Evolutionary conservation across 352 stramenopile genomes (phyloP).

Genomic region (Stephanocyclus meneghinianus): DNA sequence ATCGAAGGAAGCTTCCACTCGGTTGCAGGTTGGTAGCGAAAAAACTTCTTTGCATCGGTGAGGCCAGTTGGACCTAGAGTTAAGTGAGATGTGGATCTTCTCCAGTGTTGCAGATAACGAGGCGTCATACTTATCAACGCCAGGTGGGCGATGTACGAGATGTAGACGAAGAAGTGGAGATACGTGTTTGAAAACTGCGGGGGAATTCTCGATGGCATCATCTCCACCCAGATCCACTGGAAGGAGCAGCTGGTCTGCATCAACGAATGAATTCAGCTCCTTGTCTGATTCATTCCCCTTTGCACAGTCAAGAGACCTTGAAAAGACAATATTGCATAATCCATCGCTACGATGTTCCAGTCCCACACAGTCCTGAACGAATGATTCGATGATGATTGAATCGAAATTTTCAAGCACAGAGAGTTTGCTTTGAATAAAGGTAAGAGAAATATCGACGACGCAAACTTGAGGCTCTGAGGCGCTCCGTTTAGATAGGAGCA

Average conservation of each 20-base stretch:
- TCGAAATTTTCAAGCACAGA: constrained; percentile 53
- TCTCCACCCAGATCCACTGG: neutral
- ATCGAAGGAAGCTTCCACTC: neutral
- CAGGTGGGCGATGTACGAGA: neutral
- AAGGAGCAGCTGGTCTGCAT: neutral
- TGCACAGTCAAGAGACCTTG: neutral
- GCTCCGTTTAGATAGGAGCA: constrained; percentile 34
- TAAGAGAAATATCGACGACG: constrained; percentile 44
- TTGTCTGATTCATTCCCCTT: neutral
- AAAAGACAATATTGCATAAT: constrained; percentile 7
- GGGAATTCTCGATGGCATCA: neutral
- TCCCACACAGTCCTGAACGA: constrained; percentile 35
- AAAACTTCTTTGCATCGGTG: constrained; percentile 32
- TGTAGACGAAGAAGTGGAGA: neutral
- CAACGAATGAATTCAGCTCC: too few relatives aligned
- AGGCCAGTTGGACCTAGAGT: constrained; percentile 48
- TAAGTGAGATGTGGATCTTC: constrained; percentile 25
- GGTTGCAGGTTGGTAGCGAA: neutral
- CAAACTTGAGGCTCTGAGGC: constrained; percentile 15
- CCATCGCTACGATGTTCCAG: constrained; percentile 34
- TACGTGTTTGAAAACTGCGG: neutral
- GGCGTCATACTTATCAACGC: neutral
- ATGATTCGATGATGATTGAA: constrained; percentile 38
- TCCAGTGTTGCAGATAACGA: neutral
- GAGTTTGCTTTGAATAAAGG: constrained; percentile 18